A percentile compares a stretch with the other conserved stretches of the same genome.
These are phyloP conservation scores for Didymella lethalis DNA, from an alignment of 2,329 filamentous ascomycete genomes.

Conservation along the genomic window DNA sequence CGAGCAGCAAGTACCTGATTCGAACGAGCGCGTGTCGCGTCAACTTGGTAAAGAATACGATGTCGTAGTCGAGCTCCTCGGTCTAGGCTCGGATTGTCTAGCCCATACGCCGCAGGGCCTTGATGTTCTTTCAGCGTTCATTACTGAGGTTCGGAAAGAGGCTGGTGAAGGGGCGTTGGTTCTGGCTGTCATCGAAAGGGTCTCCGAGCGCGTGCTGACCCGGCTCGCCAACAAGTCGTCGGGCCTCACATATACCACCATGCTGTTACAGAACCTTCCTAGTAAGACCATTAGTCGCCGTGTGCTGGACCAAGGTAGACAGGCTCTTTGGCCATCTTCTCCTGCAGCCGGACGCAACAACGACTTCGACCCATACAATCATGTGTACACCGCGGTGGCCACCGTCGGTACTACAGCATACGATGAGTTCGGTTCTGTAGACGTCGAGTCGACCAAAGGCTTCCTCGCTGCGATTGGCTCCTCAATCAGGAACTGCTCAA, in stretches of 20 bases:
- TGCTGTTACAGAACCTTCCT: constrained; percentile 49
- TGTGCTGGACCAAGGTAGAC: constrained; percentile 68
- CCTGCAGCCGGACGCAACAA: constrained; percentile 44
- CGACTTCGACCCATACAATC: constrained; percentile 67
- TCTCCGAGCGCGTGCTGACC: constrained; percentile 60
- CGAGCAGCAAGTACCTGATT: constrained; percentile 31
- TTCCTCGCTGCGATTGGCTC: constrained; percentile 64
- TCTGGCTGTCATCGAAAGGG: constrained; percentile 73
- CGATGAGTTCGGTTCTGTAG: constrained; percentile 49
- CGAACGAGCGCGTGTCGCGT: constrained; percentile 35
- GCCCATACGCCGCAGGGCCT: constrained; percentile 29
- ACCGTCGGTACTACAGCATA: constrained; percentile 66
- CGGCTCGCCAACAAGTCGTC: constrained; percentile 24
- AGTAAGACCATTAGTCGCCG: constrained; percentile 53
- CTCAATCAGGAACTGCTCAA: constrained; percentile 51
- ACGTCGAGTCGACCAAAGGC: constrained; percentile 51
- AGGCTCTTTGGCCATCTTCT: constrained; percentile 70
- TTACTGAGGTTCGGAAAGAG: constrained; percentile 64
- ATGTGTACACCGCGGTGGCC: constrained; percentile 69
- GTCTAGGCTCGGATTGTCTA: constrained; percentile 60
- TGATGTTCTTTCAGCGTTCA: constrained; percentile 64
- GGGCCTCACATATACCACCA: constrained; percentile 42
- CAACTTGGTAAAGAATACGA: constrained; percentile 73
- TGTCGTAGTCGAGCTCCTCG: constrained; percentile 72
- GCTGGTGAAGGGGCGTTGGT: constrained; percentile 73